Evolutionary conservation across 2,329 filamentous ascomycete genomes (phyloP), one percentile per base, ranked within the genome.

Genomic region (Clarireedia homoeocarpa): DNA sequence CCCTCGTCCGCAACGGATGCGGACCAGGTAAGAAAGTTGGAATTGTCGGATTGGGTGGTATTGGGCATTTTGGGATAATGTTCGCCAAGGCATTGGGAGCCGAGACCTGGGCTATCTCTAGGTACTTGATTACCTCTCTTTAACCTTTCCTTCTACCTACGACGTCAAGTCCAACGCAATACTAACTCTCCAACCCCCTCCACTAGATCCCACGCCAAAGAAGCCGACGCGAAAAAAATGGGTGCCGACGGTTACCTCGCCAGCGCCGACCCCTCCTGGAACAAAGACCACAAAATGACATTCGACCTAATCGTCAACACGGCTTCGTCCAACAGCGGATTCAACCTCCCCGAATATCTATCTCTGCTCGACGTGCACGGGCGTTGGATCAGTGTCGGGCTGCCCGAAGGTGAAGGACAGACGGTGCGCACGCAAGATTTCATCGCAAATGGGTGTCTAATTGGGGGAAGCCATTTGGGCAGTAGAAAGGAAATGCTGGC

Each of bases 231-330:
- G 14, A 69, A 66, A 64, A 76, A 75, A 69, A 77, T 85, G 74
- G 82, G 82, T 14, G 82, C 80, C 39, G 77, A 81, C 65, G 81
- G 80, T 7, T 84, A 79, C 72, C 70, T 85, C 48, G 81, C 80
- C 14, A 83, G 80, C 0, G 67, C 72, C 36, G 80, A 83, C 68
- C 74, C 77, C 67, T 74, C 75, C 67, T 85, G 82, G 81, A 77
- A 78, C 62, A 71, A 74, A 69, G 71, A 72, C 6, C 80, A 84
- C 69, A 67, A 73, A 66, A 78, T 81, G 75, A 83, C 80, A 1
- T 89, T 91, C 65, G 88, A 91, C 73, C 77, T 91, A 64, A 87
- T 91, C 70, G 71, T 91, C 75, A 89, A 86, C 77, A 85, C 83
- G 6, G 85, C 88, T 64, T 88, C 83, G 67, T 83, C 79, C 38